Evolutionary conservation across 257 asterid genomes (phyloP).

Genomic region (Plantago ovata): DNA sequence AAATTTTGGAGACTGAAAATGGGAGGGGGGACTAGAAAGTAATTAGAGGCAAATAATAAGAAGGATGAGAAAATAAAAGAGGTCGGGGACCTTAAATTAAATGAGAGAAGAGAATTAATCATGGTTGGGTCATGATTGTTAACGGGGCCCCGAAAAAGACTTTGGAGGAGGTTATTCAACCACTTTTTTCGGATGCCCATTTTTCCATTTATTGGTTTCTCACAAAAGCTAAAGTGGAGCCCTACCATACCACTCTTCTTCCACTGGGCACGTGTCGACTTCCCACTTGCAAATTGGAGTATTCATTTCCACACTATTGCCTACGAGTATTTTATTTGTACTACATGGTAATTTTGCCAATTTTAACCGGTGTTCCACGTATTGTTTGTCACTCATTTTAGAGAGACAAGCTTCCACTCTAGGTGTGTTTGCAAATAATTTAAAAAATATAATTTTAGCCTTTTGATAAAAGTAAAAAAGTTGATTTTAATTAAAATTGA

Average conservation of each 20-base stretch:
- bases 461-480: too few relatives aligned
- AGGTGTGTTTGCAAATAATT: too few relatives aligned
- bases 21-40: background rate
- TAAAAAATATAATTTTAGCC: too few relatives aligned
- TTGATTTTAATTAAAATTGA: too few relatives aligned
- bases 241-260: background rate
- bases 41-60: background rate
- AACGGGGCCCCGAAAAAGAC: slow-evolving; percentile 4
- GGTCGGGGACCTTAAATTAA: too few relatives aligned
- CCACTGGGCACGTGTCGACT: background rate
- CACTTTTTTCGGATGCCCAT: slow-evolving; percentile 8
- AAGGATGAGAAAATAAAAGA: background rate
- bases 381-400: too few relatives aligned
- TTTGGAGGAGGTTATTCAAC: background rate
- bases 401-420: too few relatives aligned
- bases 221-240: slow-evolving; percentile 3
- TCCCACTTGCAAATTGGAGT: slow-evolving; percentile 4
- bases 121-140: slow-evolving; percentile 1
- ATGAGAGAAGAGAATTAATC: background rate
- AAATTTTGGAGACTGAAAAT: background rate
- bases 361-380: too few relatives aligned
- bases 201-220: background rate
- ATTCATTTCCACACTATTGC: background rate
- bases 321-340: background rate
- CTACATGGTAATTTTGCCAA: too few relatives aligned